A percentile compares a stretch with the other conserved stretches of the same genome.
phyloP scores from a whole-genome alignment of 768 basidiomycete genomes.

The Heimioporus sp. region DNA sequence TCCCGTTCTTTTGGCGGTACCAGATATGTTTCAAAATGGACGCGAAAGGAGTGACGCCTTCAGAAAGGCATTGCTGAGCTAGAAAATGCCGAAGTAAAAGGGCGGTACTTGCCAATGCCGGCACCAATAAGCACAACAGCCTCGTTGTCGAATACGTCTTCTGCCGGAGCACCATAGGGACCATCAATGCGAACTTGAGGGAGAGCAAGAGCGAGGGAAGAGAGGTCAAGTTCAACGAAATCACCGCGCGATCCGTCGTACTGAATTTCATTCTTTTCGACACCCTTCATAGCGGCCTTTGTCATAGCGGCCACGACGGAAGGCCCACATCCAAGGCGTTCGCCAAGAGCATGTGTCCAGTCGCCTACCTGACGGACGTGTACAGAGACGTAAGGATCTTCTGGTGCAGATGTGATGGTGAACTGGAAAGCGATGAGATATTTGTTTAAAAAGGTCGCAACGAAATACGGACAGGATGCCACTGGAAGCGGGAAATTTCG shows the following conservation, averaged over 20 bases:
- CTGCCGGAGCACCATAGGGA: slow-evolving; percentile 90
- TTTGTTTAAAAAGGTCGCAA: neutral
- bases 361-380: slow-evolving; percentile 95
- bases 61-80: neutral
- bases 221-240: slow-evolving; percentile 74
- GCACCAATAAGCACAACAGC: slow-evolving; percentile 92
- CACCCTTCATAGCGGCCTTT: slow-evolving; percentile 71
- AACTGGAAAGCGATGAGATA: slow-evolving; percentile 49
- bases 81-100: neutral
- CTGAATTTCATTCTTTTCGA: slow-evolving; percentile 56
- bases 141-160: slow-evolving; percentile 83
- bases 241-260: slow-evolving; percentile 59
- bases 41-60: slow-evolving; percentile 91
- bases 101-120: slow-evolving; percentile 69
- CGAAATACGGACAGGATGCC: slow-evolving; percentile 83
- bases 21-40: slow-evolving; percentile 95
- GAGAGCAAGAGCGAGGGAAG: slow-evolving; percentile 47
- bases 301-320: slow-evolving; percentile 78
- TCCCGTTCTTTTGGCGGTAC: slow-evolving; percentile 83
- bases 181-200: slow-evolving; percentile 82
- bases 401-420: slow-evolving; percentile 93
- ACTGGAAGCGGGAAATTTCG: slow-evolving; percentile 79
- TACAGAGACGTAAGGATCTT: slow-evolving; percentile 88
- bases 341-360: slow-evolving; percentile 80
- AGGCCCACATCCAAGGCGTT: slow-evolving; percentile 80